Conservation (phyloP, 2,329 filamentous ascomycete species). For the Colletotrichum sp. region DNA sequence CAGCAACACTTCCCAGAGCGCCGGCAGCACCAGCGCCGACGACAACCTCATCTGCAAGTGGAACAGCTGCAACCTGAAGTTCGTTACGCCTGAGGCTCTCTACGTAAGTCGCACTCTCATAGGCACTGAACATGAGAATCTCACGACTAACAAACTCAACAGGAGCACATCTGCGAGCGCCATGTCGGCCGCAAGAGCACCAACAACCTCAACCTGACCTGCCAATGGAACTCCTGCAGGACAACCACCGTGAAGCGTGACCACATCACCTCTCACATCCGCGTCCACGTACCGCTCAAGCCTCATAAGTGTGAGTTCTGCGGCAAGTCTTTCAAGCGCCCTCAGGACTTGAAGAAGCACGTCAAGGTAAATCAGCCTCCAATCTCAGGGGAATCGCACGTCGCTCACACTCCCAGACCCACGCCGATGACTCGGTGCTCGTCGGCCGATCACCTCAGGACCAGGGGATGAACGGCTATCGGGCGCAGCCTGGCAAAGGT, state of each 20-base stretch:
- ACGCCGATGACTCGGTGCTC: constrained; percentile 90
- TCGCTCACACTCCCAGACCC: constrained; percentile 61
- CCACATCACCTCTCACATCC: constrained; percentile 98
- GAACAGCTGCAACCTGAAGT: constrained; percentile 64
- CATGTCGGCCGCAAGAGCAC: constrained; percentile 99
- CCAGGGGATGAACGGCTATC: constrained; percentile 59
- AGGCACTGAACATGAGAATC: neutral
- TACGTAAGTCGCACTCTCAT: constrained; percentile 54
- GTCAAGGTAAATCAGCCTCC: constrained; percentile 70
- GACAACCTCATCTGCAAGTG: constrained; percentile 67
- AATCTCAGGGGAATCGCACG: neutral
- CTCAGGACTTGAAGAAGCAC: constrained; percentile 99
- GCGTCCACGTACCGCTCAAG: constrained; percentile 98
- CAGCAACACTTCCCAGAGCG: constrained; percentile 50
- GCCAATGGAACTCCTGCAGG: constrained; percentile 94
- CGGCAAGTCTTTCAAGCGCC: constrained; percentile 98
- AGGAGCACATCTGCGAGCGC: constrained; percentile 98
- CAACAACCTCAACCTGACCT: constrained; percentile 97
- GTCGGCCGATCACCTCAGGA: constrained; percentile 55
- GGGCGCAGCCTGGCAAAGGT: constrained; percentile 59
- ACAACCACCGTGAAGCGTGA: constrained; percentile 98
- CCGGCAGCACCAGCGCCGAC: constrained; percentile 35
- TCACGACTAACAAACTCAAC: neutral
- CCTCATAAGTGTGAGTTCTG: constrained; percentile 99
- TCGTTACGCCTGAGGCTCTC: constrained; percentile 60